Base-by-base conservation (phyloP, 192 early-diverging fungal species). In the Jimgerdemannia flammicorona region DNA sequence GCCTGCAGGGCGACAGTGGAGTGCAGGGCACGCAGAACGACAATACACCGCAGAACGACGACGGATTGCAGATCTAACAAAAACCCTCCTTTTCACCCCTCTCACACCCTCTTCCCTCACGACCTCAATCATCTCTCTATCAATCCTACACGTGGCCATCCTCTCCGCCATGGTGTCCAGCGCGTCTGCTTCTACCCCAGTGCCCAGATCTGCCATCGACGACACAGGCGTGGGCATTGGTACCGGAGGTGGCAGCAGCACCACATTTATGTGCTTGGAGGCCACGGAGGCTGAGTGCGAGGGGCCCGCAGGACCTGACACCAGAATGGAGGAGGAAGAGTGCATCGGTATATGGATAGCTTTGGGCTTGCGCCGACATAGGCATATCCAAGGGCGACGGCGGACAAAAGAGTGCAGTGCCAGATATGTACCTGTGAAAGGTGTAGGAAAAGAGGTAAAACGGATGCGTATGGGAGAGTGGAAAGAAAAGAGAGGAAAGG, bases 391-490 rank as follows among this genome's bases (percentile, higher is more conserved):
- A 41, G 83, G 81, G 44, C 87, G 72, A 44, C 84, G 73, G n/a
- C 87, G 84, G 44, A 82, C 84, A 83, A 87, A 88, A 4, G 87
- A 88, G 4, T 84, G 79, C 64, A 88, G 79, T 18, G 80, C 66
- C 67, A 82, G 82, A 74, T 85, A 85, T 65, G 73, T 76, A 9
- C 81, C 81, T 83, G 70, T 70, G 74, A 19, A 41, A 1, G 29
- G 29, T 29, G 29, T 29, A 29, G 29, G 29, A 29, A 29, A 29
- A 29, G 29, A 1, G 29, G 1, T 44, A 54, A 19, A 65, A 67
- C 20, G 67, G 40, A 43, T 9, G 11, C 39, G 29, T 54, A 11
- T 10, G 7, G 66, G 41, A 40, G n/a, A 40, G 44, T 66, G 40
- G 11, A 66, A 39, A 43, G 54, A 4, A 41, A 63, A 41, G 39